Evolutionary conservation across 1,139 yeast species (phyloP), one percentile per base, ranked within the genome.

Genomic region (Hanseniaspora sp.): DNA sequence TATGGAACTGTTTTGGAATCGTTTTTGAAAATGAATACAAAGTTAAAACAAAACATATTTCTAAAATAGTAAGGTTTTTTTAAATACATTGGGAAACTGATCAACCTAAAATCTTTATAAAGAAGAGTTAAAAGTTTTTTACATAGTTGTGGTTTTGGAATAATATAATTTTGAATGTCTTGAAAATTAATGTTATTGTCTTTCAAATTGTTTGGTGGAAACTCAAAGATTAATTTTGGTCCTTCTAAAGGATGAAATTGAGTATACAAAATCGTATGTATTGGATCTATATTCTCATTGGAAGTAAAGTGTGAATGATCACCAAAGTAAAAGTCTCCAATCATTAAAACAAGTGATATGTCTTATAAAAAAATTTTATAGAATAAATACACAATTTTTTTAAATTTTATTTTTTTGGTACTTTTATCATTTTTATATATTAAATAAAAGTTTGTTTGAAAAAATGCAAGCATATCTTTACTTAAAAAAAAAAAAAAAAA

Each of bases 241-340:
- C 98, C 98, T 63, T 87, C 95, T 0, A 92, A 85, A 0, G 96
- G 96, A 63, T 94, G 96, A 69, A 92, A 92, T 0, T 86, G 86
- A 0, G 96, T 82, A 67, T 87, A 92, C 67, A 92, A 90, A 47
- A 88, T 75, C 1, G 96, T 94, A 57, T 80, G 75, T 37, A 92
- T 88, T 30, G 95, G 95, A 37, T 51, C 54, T 18, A 51, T 39
- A 15, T 34, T 45, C 5, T 51, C 54, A 12, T n/a, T 51, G 2
- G 46, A 17, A 11, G 33, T 18, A 7, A 43, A 17, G 2, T 17
- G 29, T 5, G 43, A 23, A 18, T 9, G 8, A 3, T 30, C 35
- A 6, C 1, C 12, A n/a, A 31, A 43, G 15, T n/a, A n/a, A 23
- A 6, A 30, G 4, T 30, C 34, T 9, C 13, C 42, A 18, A 9